phyloP scores from a whole-genome alignment of 306 rosid species.

The Vicia villosa region DNA sequence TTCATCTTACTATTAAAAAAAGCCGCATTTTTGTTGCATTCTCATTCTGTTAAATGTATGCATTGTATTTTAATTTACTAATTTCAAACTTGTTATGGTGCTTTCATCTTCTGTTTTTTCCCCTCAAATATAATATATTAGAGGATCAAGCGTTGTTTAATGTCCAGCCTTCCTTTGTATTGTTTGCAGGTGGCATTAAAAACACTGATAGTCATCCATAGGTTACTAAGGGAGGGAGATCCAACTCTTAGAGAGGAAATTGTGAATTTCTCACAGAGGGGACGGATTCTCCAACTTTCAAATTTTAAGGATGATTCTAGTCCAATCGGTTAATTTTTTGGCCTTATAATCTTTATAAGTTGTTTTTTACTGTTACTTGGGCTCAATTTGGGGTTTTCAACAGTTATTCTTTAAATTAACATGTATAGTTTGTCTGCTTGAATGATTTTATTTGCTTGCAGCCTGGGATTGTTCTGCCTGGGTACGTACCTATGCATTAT shows the following conservation, averaged over 20 bases:
- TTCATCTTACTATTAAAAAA: slow-evolving; percentile 9
- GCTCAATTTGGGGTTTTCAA: slow-evolving; percentile 27
- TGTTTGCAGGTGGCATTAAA: slow-evolving; percentile 87
- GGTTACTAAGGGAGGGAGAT: slow-evolving; percentile 96
- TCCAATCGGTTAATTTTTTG: slow-evolving; percentile 72
- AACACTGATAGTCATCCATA: slow-evolving; percentile 85
- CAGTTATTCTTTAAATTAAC: slow-evolving; percentile 18
- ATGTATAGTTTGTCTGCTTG: slow-evolving; percentile 9
- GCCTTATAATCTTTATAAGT: slow-evolving; percentile 34
- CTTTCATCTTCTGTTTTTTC: not conserved
- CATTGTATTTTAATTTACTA: slow-evolving; percentile 1
- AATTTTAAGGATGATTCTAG: slow-evolving; percentile 98
- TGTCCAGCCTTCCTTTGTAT: slow-evolving; percentile 4
- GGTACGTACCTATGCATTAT: slow-evolving; percentile 97
- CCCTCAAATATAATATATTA: not conserved
- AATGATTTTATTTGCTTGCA: slow-evolving; percentile 40
- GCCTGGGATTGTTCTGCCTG: slow-evolving; percentile 99
- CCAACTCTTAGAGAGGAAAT: slow-evolving; percentile 96
- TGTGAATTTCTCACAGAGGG: slow-evolving; percentile 84
- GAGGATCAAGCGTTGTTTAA: not conserved
- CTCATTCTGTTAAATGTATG: slow-evolving; percentile 7
- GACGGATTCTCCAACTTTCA: slow-evolving; percentile 85
- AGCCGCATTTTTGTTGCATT: slow-evolving; percentile 8
- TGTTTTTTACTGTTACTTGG: slow-evolving; percentile 9
- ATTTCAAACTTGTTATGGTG: not conserved